Base-by-base conservation (phyloP, 139 green algal genomes). In the Ettlia oleoabundans region DNA sequence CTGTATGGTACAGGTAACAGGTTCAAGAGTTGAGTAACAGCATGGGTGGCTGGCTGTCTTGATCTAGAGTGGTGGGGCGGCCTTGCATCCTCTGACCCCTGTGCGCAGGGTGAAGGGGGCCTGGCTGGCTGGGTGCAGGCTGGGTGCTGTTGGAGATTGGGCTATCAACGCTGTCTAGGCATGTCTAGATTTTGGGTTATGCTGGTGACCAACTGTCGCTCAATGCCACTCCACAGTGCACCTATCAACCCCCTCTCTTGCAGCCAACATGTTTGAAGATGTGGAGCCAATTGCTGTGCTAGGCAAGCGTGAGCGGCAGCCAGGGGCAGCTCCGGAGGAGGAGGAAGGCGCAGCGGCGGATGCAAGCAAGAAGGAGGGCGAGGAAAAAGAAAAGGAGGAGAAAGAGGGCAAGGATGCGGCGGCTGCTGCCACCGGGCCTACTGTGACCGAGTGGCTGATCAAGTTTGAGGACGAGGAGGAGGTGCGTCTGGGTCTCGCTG, bases 221-320 rank as follows among this genome's bases (percentile, higher is more conserved):
- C n/a, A n/a, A 4, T 30, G 15, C 22, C 66, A 1, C 66, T 33
- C 37, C 7, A 2, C 66, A 10, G 19, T 38, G 26, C 6, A 26
- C 68, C 41, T 40, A 24, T 4, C 28, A 28, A 21, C 70, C 2
- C 42, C 3, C 26, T 4, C 18, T 64, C 4, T 7, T 53, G 72
- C 87, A 89, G 90, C 87, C 55, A 90, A 88, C 51, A 70, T 96
- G 82, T 97, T 93, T 85, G 94, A 97, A 70, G 94, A 97, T 87
- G 89, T 95, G 32, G 80, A 89, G 74, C 88, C 88, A 15, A 64
- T 33, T 26, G 71, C 69, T 5, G 81, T 95, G 21, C 80, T 96
- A 47, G 89, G 91, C 22, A 76, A 65, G 47, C 90, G 90, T 1
- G 33, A 53, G 40, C 42, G 62, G 43, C 5, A 30, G 2, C 70